Base-by-base conservation (phyloP, 805 yeast species). In the Spathaspora boniae region DNA sequence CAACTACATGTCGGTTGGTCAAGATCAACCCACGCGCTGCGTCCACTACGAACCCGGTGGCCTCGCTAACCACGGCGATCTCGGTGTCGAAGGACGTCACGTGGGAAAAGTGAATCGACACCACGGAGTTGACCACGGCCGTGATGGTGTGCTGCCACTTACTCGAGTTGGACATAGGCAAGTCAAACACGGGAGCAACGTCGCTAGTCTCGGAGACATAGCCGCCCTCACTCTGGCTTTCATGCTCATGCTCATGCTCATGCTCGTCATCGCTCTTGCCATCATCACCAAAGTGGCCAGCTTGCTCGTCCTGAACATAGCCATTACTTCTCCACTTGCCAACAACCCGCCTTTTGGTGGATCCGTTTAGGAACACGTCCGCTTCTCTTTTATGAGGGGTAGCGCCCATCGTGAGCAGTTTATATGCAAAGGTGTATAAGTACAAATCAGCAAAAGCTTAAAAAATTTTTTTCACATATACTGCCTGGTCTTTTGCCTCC, bases 31-130 rank as follows among this genome's bases (percentile, higher is more conserved):
- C 97, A 17, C 77, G 60, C 37, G 74, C 68, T 2, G 91, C 72
- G 56, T 89, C 97, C 8, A 89, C 96, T 5, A 89, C 87, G 57
- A 89, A 89, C 2, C 97, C 97, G 0, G 96, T 86, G n/a, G 96
- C 97, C 58, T 89, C 95, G 36, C 86, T 78, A 18, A 82, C 86
- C 29, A 81, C 58, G 1, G 95, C 82, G 2, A 78, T 61, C 47
- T 89, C 97, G 25, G 93, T 82, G 51, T 89, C 97, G 54, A 89
- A 89, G 43, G 81, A 78, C 3, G 81, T 76, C n/a, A 86, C 86
- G 56, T 84, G 93, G 8, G 93, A 74, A 52, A 89, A 88, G 57
- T 86, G 95, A 33, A 89, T 80, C 1, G 95, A 84, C 3, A 89
- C 96, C 16, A 88, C 96, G 5, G 86, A 76, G 43, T 80, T 76